Conservation (phyloP, 2,329 filamentous ascomycete species). For the Clarireedia hainanense region DNA sequence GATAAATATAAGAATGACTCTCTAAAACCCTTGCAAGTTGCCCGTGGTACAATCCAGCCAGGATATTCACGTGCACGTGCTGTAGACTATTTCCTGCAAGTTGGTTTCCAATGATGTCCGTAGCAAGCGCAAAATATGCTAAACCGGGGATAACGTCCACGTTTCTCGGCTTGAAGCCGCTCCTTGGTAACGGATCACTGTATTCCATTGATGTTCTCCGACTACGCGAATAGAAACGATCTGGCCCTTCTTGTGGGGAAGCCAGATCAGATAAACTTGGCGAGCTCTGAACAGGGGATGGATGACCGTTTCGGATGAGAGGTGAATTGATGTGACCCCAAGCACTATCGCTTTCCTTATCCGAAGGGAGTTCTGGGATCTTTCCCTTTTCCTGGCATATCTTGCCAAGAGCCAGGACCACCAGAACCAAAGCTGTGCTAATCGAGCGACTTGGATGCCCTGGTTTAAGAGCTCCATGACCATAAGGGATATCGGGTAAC, state of each 20-base stretch:
- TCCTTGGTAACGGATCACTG: conserved; percentile 13
- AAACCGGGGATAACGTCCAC: conserved; percentile 82
- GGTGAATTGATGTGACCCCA: conserved; percentile 19
- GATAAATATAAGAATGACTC: conserved; percentile 59
- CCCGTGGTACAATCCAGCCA: conserved; percentile 82
- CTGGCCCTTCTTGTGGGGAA: conserved; percentile 41
- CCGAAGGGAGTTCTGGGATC: conserved; percentile 50
- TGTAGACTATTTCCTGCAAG: conserved; percentile 73
- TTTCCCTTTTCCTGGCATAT: conserved; percentile 55
- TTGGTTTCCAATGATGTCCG: conserved; percentile 77
- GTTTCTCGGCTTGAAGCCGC: conserved; percentile 42
- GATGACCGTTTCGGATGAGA: conserved; percentile 40
- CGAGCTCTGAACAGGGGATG: conserved; percentile 48
- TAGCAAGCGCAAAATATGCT: conserved; percentile 80
- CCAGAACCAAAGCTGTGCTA: conserved; percentile 71
- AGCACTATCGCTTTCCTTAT: conserved; percentile 15
- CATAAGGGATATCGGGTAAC: conserved; percentile 19
- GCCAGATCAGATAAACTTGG: conserved; percentile 41
- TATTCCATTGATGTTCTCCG: conserved; percentile 45
- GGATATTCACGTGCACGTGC: conserved; percentile 75
- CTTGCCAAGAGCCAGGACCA: conserved; percentile 79
- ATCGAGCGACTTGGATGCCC: conserved; percentile 57
- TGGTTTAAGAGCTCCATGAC: conserved; percentile 31
- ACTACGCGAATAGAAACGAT: conserved; percentile 32
- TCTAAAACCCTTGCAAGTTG: conserved; percentile 82